Base-by-base conservation (phyloP, 805 yeast genomes). In the Candida odintsovae region DNA sequence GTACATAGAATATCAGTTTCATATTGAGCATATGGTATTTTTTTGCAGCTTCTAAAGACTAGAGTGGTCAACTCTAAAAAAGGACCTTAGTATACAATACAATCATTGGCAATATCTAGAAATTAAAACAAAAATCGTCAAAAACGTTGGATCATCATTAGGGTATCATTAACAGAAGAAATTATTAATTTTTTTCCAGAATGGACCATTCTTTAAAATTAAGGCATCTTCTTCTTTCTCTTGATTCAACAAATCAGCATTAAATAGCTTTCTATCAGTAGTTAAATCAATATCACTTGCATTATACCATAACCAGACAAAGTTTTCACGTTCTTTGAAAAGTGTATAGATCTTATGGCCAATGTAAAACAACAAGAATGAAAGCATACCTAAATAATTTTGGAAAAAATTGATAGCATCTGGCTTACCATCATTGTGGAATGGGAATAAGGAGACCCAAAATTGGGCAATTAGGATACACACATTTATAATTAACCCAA, bases 391-490 rank as follows among this genome's bases (percentile, higher is more conserved):
- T 42, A 82, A 63, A 59, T 79, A 81, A 44, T 69, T 66, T 63
- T 71, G 67, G 71, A 81, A 80, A 64, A 82, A 82, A 44, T 61
- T 63, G 28, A 61, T 55, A 45, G 68, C 70, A 48, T 67, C 63
- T 2, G 68, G 71, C 46, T 59, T 63, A 38, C 57, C 60, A 56
- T 53, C 61, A 21, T 67, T 67, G 2, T 75, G 80, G 43, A 82
- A 63, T 42, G 88, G 86, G 58, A 71, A 80, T 43, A 81, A 62
- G 9, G 86, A 83, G 42, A 81, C 75, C 82, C 85, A 82, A 62
- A 82, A 79, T 59, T 80, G 86, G 3, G 81, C 83, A 43, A 75
- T 63, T 22, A 81, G 56, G 26, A 81, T 72, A 47, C 80, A 67
- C 11, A 67, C 44, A 59, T 80, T 76, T 52, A 82, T 63, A 12